phyloP scores from a whole-genome alignment of 2,329 filamentous ascomycete genomes.

The Xylariaceae sp. region DNA sequence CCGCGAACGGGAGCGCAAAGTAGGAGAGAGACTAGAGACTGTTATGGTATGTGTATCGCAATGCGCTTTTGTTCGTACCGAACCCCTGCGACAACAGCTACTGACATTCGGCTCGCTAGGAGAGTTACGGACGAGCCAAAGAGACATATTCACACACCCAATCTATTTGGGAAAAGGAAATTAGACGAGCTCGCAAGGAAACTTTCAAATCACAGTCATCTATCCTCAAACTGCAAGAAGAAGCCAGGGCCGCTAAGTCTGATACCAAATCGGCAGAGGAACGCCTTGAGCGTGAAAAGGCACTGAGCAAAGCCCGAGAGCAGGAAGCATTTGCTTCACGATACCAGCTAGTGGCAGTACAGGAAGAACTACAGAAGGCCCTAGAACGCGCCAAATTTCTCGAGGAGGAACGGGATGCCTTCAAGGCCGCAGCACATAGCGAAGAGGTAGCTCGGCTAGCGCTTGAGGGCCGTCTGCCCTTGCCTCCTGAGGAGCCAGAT shows the following conservation, averaged over 20 bases:
- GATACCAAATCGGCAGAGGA: slow-evolving; percentile 55
- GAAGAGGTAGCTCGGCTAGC: slow-evolving; percentile 71
- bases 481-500: slow-evolving; percentile 52
- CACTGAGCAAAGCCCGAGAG: slow-evolving; percentile 57
- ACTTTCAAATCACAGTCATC: slow-evolving; percentile 70
- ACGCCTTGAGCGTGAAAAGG: slow-evolving; percentile 59
- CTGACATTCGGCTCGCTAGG: slow-evolving; percentile 40
- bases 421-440: slow-evolving; percentile 67
- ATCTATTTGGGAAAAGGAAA: slow-evolving; percentile 69
- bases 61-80: background rate
- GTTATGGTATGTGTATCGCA: slow-evolving; percentile 56
- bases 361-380: slow-evolving; percentile 64
- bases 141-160: slow-evolving; percentile 65
- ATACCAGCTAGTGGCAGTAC: slow-evolving; percentile 60
- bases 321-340: slow-evolving; percentile 66
- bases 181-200: slow-evolving; percentile 65
- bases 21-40: slow-evolving; percentile 63
- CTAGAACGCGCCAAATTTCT: slow-evolving; percentile 60
- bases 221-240: slow-evolving; percentile 69
- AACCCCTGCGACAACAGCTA: background rate
- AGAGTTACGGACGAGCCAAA: slow-evolving; percentile 66
- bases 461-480: slow-evolving; percentile 64
- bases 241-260: slow-evolving; percentile 59
- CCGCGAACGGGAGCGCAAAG: slow-evolving; percentile 60
- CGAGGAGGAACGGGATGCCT: slow-evolving; percentile 70